Percentiles rank a stretch among this genome's conserved stretches.
These are phyloP conservation scores for Sclerotinia glacialis DNA, from an alignment of 2,329 filamentous ascomycete species.

Conservation along the genomic window DNA sequence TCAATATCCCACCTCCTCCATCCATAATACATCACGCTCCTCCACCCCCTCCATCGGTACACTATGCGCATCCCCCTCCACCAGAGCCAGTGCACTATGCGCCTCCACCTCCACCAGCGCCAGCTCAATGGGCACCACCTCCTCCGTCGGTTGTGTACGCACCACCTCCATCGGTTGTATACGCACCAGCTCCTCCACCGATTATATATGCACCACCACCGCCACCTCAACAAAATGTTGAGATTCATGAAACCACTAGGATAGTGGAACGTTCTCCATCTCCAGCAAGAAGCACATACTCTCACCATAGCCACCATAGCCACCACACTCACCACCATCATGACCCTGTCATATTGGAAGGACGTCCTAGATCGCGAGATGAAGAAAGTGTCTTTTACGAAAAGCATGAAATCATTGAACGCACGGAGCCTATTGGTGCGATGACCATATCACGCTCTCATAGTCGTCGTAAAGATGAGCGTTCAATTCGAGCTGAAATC, in stretches of 20 bases:
- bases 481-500: constrained; percentile 71
- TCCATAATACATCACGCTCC: constrained; percentile 23
- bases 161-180: constrained; percentile 26
- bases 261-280: constrained; percentile 40
- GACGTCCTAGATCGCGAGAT: constrained; percentile 30
- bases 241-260: constrained; percentile 48
- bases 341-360: constrained; percentile 45
- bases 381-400: constrained; percentile 34
- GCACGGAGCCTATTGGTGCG: constrained; percentile 41
- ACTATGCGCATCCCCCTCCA: constrained; percentile 26
- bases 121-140: constrained; percentile 25
- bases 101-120: constrained; percentile 25
- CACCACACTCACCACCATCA: constrained; percentile 37
- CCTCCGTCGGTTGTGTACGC: constrained; percentile 27
- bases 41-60: constrained; percentile 31
- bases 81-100: constrained; percentile 24
- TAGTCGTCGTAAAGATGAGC: constrained; percentile 41
- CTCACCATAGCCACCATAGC: constrained; percentile 18
- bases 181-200: constrained; percentile 24
- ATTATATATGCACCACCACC: constrained; percentile 25
- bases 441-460: constrained; percentile 45
- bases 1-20: constrained; percentile 37
- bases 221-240: constrained; percentile 36
- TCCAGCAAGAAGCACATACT: constrained; percentile 24
- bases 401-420: constrained; percentile 32